These are phyloP conservation scores for Pseudogymnoascus destructans DNA, from an alignment of 2,329 filamentous ascomycete genomes.

Conservation along the genomic window DNA sequence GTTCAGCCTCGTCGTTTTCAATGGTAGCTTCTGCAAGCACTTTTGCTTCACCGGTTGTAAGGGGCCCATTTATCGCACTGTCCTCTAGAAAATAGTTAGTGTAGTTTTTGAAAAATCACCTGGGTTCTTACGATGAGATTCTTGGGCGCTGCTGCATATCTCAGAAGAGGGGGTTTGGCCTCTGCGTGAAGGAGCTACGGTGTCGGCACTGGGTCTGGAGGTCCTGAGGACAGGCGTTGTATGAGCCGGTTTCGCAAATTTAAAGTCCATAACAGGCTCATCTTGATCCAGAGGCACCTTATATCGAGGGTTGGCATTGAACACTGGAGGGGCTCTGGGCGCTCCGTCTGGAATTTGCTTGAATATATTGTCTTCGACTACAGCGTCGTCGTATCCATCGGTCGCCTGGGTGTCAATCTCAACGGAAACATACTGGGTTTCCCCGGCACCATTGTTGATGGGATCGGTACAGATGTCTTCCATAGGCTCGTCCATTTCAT, in stretches of 20 bases:
- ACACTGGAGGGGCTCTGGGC: not conserved
- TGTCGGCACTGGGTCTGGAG: not conserved
- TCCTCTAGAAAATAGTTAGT: not conserved
- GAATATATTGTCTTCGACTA: too few relatives aligned
- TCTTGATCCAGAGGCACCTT: not conserved
- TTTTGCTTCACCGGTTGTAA: not conserved
- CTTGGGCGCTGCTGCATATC: not conserved
- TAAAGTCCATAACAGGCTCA: not conserved
- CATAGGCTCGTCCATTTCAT: conserved; percentile 7
- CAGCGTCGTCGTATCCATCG: conserved; percentile 1
- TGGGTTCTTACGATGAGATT: not conserved
- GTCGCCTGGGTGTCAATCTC: conserved; percentile 18
- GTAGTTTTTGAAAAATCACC: not conserved
- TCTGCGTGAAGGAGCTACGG: not conserved
- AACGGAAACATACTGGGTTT: conserved; percentile 18
- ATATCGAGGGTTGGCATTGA: not conserved
- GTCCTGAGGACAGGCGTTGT: not conserved
- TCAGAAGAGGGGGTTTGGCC: not conserved
- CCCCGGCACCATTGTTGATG: conserved; percentile 10
- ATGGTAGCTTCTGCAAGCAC: too few relatives aligned
- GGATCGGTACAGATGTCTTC: conserved; percentile 12
- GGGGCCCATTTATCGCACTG: not conserved
- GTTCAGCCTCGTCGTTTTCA: not conserved
- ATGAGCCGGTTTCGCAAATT: not conserved
- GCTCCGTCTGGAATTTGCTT: not conserved